Percentiles rank a stretch among this genome's conserved stretches.
Evolutionary conservation across 495 filamentous ascomycete species (phyloP).

Genomic region (Glonium stellatum): DNA sequence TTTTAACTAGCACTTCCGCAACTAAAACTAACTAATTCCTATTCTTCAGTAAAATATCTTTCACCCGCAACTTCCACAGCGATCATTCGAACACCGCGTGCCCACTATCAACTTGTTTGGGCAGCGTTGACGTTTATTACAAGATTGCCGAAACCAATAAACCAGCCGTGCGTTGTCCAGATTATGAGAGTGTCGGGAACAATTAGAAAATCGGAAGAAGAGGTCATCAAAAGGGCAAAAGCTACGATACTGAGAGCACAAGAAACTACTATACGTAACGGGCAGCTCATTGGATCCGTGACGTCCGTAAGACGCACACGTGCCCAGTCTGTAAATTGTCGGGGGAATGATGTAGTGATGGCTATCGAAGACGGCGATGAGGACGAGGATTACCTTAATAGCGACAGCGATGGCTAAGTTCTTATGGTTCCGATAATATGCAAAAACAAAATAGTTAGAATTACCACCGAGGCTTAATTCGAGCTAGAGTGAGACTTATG

Average conservation of each 20-base stretch:
- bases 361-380: constrained; percentile 44
- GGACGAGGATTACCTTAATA: constrained; percentile 41
- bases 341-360: constrained; percentile 41
- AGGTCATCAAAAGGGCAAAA: constrained; percentile 70
- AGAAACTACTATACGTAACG: background rate
- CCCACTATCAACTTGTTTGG: constrained; percentile 81
- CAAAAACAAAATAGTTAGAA: background rate
- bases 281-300: constrained; percentile 45
- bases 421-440: background rate
- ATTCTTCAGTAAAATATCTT: constrained; percentile 73
- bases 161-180: constrained; percentile 63
- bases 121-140: constrained; percentile 77
- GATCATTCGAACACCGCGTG: constrained; percentile 73
- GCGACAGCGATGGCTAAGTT: constrained; percentile 3
- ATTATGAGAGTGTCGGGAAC: constrained; percentile 93
- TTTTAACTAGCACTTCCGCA: background rate
- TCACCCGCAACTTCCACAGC: constrained; percentile 88
- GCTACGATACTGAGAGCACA: constrained; percentile 33
- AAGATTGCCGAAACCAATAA: constrained; percentile 50
- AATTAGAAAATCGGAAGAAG: constrained; percentile 84
- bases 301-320: constrained; percentile 40
- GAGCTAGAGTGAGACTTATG: background rate
- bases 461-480: background rate
- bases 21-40: background rate
- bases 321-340: constrained; percentile 20